A percentile compares a stretch with the other conserved stretches of the same genome.
These are phyloP conservation scores for Sanghuangporus baumii DNA, from an alignment of 1,284 basidiomycete genomes.

Conservation along the genomic window DNA sequence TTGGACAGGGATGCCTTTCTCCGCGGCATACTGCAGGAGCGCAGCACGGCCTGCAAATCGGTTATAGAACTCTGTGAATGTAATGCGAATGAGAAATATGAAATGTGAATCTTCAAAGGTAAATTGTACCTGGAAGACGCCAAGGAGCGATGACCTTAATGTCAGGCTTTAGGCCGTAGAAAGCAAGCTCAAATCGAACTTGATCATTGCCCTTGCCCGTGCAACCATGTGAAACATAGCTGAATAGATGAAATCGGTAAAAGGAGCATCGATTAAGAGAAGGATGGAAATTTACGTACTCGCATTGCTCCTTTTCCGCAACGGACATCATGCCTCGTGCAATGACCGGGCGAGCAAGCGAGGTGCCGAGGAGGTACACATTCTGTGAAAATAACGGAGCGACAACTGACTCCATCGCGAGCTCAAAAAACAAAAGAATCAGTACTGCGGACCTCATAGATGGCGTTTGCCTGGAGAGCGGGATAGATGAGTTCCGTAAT, in stretches of 20 bases:
- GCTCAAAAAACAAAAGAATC: background rate
- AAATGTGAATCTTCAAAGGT: background rate
- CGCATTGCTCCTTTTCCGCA: conserved; percentile 89
- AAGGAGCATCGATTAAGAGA: background rate
- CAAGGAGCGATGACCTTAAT: conserved; percentile 99
- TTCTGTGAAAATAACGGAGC: conserved; percentile 43
- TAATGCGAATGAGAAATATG: background rate
- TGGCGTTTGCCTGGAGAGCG: conserved; percentile 96
- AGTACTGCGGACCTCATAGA: conserved; percentile 75
- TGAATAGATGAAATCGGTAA: conserved; percentile 27
- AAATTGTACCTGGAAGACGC: conserved; percentile 75
- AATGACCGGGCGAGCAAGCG: conserved; percentile 96
- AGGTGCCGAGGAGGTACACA: conserved; percentile 97
- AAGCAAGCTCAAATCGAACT: conserved; percentile 98
- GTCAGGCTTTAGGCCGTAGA: conserved; percentile 96
- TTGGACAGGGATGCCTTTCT: conserved; percentile 88
- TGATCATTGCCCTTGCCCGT: conserved; percentile 99
- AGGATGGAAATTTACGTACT: conserved; percentile 46
- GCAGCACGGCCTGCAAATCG: conserved; percentile 95
- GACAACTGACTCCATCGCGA: background rate
- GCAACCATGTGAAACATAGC: conserved; percentile 96
- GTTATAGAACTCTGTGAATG: conserved; percentile 82
- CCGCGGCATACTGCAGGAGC: conserved; percentile 84
- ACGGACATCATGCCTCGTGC: conserved; percentile 98
- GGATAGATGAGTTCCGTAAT: conserved; percentile 97